Percentiles rank a stretch among this genome's conserved stretches.
Conservation (phyloP, 1,139 yeast species). For the Lodderomyces oxycetoniae region DNA sequence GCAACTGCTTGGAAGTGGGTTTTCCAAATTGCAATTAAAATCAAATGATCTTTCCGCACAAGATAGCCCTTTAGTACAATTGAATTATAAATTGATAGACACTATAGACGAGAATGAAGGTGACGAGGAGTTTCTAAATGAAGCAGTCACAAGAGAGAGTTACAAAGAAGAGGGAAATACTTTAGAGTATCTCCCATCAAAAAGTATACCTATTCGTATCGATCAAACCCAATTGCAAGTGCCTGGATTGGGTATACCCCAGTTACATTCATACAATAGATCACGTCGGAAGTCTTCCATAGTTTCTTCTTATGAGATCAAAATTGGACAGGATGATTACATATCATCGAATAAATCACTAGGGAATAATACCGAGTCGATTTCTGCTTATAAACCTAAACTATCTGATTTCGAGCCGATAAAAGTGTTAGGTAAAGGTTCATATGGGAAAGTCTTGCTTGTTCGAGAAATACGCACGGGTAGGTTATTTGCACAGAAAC, state of each 20-base stretch:
- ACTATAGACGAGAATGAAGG: conserved; percentile 7
- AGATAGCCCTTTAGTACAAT: not conserved
- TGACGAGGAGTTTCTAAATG: conserved; percentile 7
- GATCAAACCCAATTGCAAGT: not conserved
- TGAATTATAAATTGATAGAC: conserved; percentile 12
- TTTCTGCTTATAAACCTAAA: conserved; percentile 25
- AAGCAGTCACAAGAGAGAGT: conserved; percentile 5
- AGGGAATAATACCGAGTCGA: not conserved
- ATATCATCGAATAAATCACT: conserved; percentile 14
- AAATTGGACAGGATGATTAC: conserved; percentile 12
- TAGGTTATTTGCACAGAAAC: conserved; percentile 81
- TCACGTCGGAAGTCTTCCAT: conserved; percentile 17
- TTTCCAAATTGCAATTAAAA: not conserved
- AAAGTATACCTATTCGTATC: conserved; percentile 11
- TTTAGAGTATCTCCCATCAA: conserved; percentile 8
- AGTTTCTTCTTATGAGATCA: conserved; percentile 17
- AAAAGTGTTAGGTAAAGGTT: conserved; percentile 85
- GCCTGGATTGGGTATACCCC: not conserved
- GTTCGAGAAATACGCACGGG: conserved; percentile 68
- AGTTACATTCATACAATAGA: conserved; percentile 5
- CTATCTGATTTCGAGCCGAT: conserved; percentile 67
- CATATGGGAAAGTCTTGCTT: conserved; percentile 82
- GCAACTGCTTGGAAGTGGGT: not conserved
- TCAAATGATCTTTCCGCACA: conserved; percentile 2
- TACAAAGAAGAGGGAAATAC: conserved; percentile 10